Percentiles rank a stretch among this genome's conserved stretches.
These are phyloP conservation scores for Vachellia collinsii DNA, from an alignment of 306 rosid species.

Conservation along the genomic window DNA sequence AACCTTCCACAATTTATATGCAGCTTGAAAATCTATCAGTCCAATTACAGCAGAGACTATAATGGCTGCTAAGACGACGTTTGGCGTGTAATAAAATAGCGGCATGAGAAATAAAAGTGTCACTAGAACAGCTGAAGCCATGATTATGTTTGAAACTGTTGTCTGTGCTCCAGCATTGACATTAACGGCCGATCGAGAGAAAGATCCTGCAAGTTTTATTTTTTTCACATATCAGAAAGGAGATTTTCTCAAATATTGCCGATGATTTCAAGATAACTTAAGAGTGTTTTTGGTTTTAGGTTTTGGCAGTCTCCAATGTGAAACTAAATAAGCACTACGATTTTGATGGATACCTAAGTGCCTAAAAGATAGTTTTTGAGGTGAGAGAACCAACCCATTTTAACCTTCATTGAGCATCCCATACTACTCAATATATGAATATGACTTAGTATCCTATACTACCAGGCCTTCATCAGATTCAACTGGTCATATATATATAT, in stretches of 20 bases:
- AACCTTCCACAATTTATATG: conserved; percentile 75
- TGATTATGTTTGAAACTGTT: conserved; percentile 75
- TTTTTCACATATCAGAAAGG: background rate
- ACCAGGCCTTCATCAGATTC: background rate
- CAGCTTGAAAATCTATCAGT: conserved; percentile 74
- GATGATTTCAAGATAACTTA: conserved; percentile 14
- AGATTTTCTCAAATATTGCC: conserved; percentile 17
- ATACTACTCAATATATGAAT: too few species aligned
- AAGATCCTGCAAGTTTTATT: conserved; percentile 67
- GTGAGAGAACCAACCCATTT: too few species aligned
- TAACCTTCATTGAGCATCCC: too few species aligned
- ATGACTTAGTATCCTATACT: too few species aligned
- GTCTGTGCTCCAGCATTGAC: conserved; percentile 91
- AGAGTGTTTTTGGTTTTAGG: background rate
- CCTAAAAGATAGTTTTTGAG: too few species aligned
- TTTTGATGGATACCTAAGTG: too few species aligned
- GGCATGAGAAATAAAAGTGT: conserved; percentile 94
- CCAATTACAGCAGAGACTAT: conserved; percentile 92
- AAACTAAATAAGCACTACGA: background rate
- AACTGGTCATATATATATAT: background rate
- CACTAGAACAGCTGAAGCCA: conserved; percentile 91
- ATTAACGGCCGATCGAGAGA: conserved; percentile 92
- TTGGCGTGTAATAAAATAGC: conserved; percentile 87
- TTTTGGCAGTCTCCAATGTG: background rate
- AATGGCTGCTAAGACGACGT: conserved; percentile 83